Conservation (phyloP, 306 rosid genomes). For the Rubus idaeus region DNA sequence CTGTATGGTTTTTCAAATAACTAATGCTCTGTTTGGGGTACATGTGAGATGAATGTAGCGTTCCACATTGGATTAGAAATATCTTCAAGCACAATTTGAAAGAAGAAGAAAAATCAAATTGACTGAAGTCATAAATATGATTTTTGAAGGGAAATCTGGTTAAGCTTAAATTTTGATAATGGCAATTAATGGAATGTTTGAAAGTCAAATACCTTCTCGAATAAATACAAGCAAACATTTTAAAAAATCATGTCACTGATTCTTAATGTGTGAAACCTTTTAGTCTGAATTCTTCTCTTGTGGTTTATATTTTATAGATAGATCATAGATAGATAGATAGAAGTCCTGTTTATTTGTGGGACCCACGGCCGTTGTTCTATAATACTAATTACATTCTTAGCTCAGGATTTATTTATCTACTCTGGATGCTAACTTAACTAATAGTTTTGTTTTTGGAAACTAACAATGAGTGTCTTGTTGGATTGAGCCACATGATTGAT, state of each 20-base stretch:
- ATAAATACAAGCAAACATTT: too few species aligned
- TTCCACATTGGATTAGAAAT: too few species aligned
- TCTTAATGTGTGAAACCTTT: not conserved
- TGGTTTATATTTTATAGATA: not conserved
- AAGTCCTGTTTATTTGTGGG: not conserved
- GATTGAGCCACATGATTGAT: not conserved
- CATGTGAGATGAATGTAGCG: too few species aligned
- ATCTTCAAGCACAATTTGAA: too few species aligned
- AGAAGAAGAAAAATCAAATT: too few species aligned
- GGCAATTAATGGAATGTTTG: not conserved
- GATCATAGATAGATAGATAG: not conserved
- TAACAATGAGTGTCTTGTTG: slow-evolving; percentile 6
- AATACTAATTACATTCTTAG: not conserved
- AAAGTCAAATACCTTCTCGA: not conserved
- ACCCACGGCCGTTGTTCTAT: not conserved
- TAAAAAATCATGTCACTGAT: not conserved
- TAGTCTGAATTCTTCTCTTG: not conserved
- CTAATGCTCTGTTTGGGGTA: too few species aligned
- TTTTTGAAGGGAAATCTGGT: not conserved
- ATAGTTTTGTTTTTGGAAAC: not conserved
- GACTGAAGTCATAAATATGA: too few species aligned
- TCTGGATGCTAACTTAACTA: not conserved
- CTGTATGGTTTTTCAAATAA: too few species aligned
- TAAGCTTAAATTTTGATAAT: not conserved
- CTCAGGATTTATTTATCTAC: not conserved